Evolutionary conservation across 2,329 filamentous ascomycete species (phyloP).

Genomic region (Xylariaceae sp.): DNA sequence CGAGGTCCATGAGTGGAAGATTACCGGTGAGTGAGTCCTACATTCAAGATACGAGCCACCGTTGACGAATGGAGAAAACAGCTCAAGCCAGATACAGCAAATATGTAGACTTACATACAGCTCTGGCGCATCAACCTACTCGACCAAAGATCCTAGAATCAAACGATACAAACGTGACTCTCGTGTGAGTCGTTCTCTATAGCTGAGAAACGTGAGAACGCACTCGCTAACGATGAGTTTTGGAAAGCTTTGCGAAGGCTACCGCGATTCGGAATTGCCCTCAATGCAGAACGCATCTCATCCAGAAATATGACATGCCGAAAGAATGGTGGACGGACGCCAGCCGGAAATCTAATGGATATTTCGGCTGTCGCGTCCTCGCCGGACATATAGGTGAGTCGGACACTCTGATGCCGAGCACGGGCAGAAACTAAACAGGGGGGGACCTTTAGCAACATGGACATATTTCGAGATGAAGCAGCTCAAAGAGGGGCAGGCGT

Average conservation of each 20-base stretch:
- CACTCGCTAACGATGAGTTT: slow-evolving; percentile 1
- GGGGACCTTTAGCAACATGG: slow-evolving; percentile 30
- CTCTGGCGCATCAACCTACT: background rate
- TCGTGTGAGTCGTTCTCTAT: slow-evolving; percentile 8
- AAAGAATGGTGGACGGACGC: slow-evolving; percentile 35
- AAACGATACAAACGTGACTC: background rate
- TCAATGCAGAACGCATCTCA: slow-evolving; percentile 26
- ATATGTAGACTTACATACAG: background rate
- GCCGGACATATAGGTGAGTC: slow-evolving; percentile 10
- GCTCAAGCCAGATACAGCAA: background rate
- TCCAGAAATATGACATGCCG: slow-evolving; percentile 28
- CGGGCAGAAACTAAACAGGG: background rate
- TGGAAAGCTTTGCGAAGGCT: slow-evolving; percentile 32
- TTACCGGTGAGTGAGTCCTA: background rate
- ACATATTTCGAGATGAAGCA: slow-evolving; percentile 31
- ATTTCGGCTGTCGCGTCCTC: slow-evolving; percentile 34
- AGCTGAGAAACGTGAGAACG: background rate
- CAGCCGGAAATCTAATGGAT: slow-evolving; percentile 35
- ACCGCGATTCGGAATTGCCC: slow-evolving; percentile 29
- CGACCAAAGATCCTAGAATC: background rate
- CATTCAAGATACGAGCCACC: background rate
- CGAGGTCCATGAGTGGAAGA: too few relatives aligned
- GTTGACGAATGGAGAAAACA: slow-evolving; percentile 1
- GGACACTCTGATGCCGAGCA: background rate
- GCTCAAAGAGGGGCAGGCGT: slow-evolving; percentile 18